Percentiles rank a stretch among this genome's conserved stretches.
Conservation (phyloP, 306 rosid genomes). For the Sindora glabra region DNA sequence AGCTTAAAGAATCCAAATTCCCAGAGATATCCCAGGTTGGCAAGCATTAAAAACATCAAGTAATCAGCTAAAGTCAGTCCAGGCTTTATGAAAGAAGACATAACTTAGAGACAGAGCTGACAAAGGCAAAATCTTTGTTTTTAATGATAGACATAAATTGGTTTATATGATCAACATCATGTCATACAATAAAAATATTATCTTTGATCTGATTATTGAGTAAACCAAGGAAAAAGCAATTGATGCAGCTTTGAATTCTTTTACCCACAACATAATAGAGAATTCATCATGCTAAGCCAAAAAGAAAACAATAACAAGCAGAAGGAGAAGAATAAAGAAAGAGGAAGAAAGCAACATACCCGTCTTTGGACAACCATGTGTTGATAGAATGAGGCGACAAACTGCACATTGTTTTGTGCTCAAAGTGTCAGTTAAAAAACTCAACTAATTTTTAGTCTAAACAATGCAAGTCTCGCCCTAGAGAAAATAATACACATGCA, state of each 20-base stretch:
- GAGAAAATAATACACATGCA: background rate
- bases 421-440: constrained; percentile 19
- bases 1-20: background rate
- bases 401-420: constrained; percentile 46
- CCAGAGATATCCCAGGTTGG: background rate
- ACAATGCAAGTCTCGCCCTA: background rate
- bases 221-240: background rate
- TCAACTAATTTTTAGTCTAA: constrained; percentile 3
- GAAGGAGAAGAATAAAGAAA: background rate
- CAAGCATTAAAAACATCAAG: background rate
- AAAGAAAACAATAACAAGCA: background rate
- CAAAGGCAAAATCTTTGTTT: no score
- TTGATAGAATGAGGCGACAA: constrained; percentile 91
- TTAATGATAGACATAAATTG: background rate
- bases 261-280: background rate
- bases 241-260: no score
- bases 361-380: constrained; percentile 95
- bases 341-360: constrained; percentile 43
- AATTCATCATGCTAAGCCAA: background rate
- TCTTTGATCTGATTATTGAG: background rate
- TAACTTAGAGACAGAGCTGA: no score
- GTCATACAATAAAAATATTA: background rate
- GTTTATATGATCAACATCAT: background rate
- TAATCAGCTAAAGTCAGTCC: background rate
- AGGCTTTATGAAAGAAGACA: no score